Conservation (phyloP, 441 rosid species). For the Adansonia gregorii region DNA sequence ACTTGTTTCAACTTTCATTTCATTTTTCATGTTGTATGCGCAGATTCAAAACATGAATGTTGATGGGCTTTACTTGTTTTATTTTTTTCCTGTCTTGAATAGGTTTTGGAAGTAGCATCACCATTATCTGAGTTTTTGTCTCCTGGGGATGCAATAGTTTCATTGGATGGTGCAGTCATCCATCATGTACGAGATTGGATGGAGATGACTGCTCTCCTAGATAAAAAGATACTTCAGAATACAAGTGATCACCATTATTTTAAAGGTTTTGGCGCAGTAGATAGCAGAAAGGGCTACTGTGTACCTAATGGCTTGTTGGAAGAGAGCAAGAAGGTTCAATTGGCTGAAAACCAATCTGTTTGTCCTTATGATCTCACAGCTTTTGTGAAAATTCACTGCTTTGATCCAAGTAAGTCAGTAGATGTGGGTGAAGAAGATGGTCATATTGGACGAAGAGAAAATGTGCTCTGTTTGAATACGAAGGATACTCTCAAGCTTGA, state of each 20-base stretch:
- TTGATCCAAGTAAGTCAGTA: conserved; percentile 24
- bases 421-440: conserved; percentile 29
- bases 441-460: conserved; percentile 33
- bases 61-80: conserved; percentile 2
- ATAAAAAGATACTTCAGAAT: conserved; percentile 42
- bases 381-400: conserved; percentile 53
- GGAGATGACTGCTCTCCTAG: conserved; percentile 47
- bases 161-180: conserved; percentile 65
- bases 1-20: conserved; percentile 14
- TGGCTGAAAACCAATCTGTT: conserved; percentile 42
- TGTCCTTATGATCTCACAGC: conserved; percentile 65
- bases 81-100: conserved; percentile 15
- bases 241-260: conserved; percentile 44
- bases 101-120: conserved; percentile 79
- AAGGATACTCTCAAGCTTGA: conserved; percentile 63
- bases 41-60: neutral
- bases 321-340: conserved; percentile 43
- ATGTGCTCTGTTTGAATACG: conserved; percentile 61
- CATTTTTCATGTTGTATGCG: neutral
- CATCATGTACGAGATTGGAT: conserved; percentile 65
- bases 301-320: conserved; percentile 56
- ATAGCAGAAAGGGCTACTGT: conserved; percentile 70
- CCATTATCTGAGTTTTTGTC: conserved; percentile 75
- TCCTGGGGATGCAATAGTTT: conserved; percentile 70
- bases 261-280: conserved; percentile 33